Evolutionary conservation across 2,329 filamentous ascomycete genomes (phyloP), one percentile per base, ranked within the genome.

Genomic region (Ascochyta pisi): DNA sequence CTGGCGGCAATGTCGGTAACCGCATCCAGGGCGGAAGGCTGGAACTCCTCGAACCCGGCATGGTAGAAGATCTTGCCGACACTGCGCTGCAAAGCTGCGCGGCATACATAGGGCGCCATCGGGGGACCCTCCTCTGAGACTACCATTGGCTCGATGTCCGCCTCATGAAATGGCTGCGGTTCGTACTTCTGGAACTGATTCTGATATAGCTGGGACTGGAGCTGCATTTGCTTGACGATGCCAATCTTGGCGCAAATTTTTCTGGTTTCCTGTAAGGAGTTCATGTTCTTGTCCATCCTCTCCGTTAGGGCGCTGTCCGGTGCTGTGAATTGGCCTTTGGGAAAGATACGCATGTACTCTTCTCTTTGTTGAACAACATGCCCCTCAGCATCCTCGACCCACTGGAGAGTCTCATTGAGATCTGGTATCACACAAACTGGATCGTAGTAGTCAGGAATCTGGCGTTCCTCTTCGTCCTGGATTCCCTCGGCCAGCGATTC

Each of bases 221-320:
- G 86, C 78, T 99, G 95, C 95, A 99, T 99, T 79, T 99, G 95
- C 80, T 98, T 99, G 73, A 99, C 95, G 59, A 99, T 92, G 44
- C 91, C 89, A 73, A 99, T 96, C 78, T 98, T 99, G 10, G 92
- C 92, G 68, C 92, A 96, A 27, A 99, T 84, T 73, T 97, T 98
- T 65, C 95, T 85, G 0, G 95, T 99, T 69, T 98, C 94, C 75
- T 99, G 95, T 83, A 99, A 93, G 72, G 97, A 93, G 58, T 87
- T 86, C 77, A 98, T 91, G 67, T 99, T 99, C 51, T 87, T 86
- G 65, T 97, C 91, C 77, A 99, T 89, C 72, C 89, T 94, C 65
- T 86, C 86, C 1, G 89, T 83, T 33, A 99, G 78, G 49, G 84
- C 84, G 72, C 92, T 90, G 31, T 87, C 83, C 0, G 92, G 90